Evolutionary conservation across 2,329 filamentous ascomycete species (phyloP), one percentile per base, ranked within the genome.

Genomic region (Colletotrichum acutatum): DNA sequence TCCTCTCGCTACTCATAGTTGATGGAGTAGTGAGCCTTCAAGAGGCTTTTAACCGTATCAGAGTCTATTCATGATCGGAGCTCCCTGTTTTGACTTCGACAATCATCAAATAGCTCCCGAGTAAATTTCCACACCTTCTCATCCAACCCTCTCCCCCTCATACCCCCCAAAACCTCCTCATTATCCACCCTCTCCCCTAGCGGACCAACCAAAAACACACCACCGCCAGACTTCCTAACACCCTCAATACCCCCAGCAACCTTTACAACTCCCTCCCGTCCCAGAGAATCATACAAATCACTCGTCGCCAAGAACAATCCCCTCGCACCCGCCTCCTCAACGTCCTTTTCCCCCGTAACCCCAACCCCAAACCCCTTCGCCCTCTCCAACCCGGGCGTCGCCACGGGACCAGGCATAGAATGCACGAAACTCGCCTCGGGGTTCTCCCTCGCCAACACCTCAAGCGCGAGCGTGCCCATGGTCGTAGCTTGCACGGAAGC

Each of bases 401-500:
- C 53, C 1, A 82, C 80, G 0, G 79, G 56, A 1, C 81, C 81
- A 0, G 82, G 82, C 11, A 77, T 82, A 0, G 78, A 77, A 59
- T 83, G 82, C 4, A 84, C 79, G 56, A 84, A 82, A 22, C 78
- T 78, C 34, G 84, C 77, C 0, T 79, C 79, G 0, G 86, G 86
- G 65, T 87, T 82, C 19, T 82, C 77, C 5, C 78, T 76, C 0
- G 87, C 84, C 9, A 89, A 79, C n/a, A 85, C 82, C 74, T 89
- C 88, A 37, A 87, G 77, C 0, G 80, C 76, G 1, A 90, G 80
- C 11, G 84, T 85, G 63, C 86, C 86, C 79, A 90, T 86, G 19
- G 84, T 85, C 56, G 84, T 85, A 14, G 86, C 78, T 24, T 88
- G 85, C 14, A 79, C 82, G 8, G 85, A 82, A 3, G 82, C 80